Evolutionary conservation across 495 filamentous ascomycete species (phyloP).

Genomic region (Lasiosphaeriaceae sp.): DNA sequence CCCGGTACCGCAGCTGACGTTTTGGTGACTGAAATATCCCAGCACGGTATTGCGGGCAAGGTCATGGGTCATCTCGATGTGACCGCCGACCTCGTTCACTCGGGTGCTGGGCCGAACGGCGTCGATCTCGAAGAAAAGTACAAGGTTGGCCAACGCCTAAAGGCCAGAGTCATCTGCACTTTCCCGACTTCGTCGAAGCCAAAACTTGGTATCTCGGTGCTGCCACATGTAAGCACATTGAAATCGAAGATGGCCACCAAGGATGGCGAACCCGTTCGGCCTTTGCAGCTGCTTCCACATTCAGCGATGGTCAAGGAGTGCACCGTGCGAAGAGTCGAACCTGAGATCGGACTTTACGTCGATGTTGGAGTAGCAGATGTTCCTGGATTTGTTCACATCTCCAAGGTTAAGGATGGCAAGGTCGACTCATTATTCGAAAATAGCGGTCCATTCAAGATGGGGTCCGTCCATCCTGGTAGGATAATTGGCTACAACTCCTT

Average conservation of each 20-base stretch:
- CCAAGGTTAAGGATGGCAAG: conserved; percentile 79
- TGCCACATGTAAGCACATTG: conserved; percentile 76
- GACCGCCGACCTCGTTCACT: conserved; percentile 86
- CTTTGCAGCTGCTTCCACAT: conserved; percentile 57
- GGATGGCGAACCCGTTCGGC: conserved; percentile 29
- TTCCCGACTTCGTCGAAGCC: conserved; percentile 72
- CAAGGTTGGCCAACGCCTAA: conserved; percentile 76
- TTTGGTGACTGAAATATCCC: conserved; percentile 68
- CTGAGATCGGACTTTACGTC: conserved; percentile 73
- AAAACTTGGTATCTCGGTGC: conserved; percentile 80
- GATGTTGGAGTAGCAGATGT: conserved; percentile 71
- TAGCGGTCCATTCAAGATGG: conserved; percentile 73
- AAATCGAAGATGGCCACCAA: conserved; percentile 40
- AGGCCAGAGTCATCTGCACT: conserved; percentile 79
- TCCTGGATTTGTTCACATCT: conserved; percentile 89
- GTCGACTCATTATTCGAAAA: conserved; percentile 72
- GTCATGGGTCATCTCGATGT: conserved; percentile 88
- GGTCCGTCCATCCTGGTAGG: conserved; percentile 72
- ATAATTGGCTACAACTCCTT: conserved; percentile 81
- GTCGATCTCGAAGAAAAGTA: conserved; percentile 68
- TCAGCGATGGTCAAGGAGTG: conserved; percentile 73
- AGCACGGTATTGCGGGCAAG: conserved; percentile 63
- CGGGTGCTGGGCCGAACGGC: conserved; percentile 60
- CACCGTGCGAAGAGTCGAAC: conserved; percentile 71
- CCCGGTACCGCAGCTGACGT: conserved; percentile 87